Percentiles rank a stretch among this genome's conserved stretches.
phyloP scores from a whole-genome alignment of 805 yeast species.

The Lipomyces orientalis region DNA sequence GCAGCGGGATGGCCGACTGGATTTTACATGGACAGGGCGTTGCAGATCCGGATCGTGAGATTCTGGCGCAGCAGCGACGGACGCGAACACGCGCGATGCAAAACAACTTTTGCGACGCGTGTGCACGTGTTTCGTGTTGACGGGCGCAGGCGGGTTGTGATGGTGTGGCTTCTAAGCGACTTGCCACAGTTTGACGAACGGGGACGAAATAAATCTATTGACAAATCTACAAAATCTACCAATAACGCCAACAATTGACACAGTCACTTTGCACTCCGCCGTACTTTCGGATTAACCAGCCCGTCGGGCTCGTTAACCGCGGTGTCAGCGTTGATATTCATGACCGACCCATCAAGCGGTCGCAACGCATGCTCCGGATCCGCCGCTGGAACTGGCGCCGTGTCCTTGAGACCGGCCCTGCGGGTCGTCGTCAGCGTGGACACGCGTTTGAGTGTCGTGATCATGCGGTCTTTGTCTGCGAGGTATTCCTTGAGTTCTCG shows the following conservation, averaged over 20 bases:
- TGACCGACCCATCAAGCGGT: conserved; percentile 5
- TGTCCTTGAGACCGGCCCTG: neutral
- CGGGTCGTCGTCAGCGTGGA: neutral
- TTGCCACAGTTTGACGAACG: too few relatives aligned
- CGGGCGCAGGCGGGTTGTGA: neutral
- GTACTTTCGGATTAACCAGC: neutral
- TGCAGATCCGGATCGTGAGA: too few relatives aligned
- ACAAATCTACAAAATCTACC: neutral
- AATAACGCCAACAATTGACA: neutral
- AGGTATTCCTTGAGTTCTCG: conserved; percentile 64
- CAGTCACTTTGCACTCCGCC: neutral
- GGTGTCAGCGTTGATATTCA: conserved; percentile 2
- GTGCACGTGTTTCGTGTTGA: neutral
- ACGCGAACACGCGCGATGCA: neutral
- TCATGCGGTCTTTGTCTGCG: conserved; percentile 77
- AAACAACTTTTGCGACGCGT: neutral
- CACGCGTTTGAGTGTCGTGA: conserved; percentile 63
- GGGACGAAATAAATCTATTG: neutral
- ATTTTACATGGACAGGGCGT: too few relatives aligned
- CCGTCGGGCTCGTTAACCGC: neutral
- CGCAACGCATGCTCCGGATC: conserved; percentile 1
- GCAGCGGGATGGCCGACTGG: too few relatives aligned
- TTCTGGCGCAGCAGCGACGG: neutral
- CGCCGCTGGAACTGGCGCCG: neutral
- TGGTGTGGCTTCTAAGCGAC: neutral